Evolutionary conservation across 176 grass and related monocot species (phyloP), one percentile per base, ranked within the genome.

Genomic region (Triticum urartu): DNA sequence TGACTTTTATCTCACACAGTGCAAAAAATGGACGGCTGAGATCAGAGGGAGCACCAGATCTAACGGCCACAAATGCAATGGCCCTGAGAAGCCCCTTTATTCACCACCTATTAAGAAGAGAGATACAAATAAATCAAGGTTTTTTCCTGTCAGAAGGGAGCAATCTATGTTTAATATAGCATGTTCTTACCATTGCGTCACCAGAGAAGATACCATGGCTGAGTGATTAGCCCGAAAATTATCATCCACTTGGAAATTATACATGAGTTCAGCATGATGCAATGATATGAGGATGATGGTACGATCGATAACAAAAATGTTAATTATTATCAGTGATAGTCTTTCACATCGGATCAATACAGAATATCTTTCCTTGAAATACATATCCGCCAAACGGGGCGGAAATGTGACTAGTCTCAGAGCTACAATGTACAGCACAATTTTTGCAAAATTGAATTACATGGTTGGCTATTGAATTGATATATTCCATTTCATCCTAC

Each of bases 381-480:
- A 8, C 68, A 59, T 68, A 89, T 39, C 48, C 25, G 35, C 28
- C 33, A 24, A 80, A 75, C 18, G 10, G 59, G 26, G 11, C 30
- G 2, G 32, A 69, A 61, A 21, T 64, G 36, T 63, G 26, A 47
- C n/a, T 48, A 10, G 33, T 34, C 85, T 80, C 17, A 21, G 34
- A 83, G 76, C 25, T 75, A 78, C 64, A 75, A 80, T 87, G 63
- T 91, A 87, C 85, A 91, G 79, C 61, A 81, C 48, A 80, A 34
- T 60, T 48, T 75, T 68, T 47, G n/a, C 17, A 85, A 48, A 75
- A 63, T 42, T 75, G 40, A 79, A 20, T 76, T 80, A 85, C 61
- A 91, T 45, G n/a, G 45, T 50, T 72, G 45, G 32, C 52, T 79
- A 50, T 85, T 77, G 65, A 10, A 80, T 84, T 75, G 59, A 25